phyloP scores from a whole-genome alignment of 805 yeast genomes.

The Starmerella asiatica region DNA sequence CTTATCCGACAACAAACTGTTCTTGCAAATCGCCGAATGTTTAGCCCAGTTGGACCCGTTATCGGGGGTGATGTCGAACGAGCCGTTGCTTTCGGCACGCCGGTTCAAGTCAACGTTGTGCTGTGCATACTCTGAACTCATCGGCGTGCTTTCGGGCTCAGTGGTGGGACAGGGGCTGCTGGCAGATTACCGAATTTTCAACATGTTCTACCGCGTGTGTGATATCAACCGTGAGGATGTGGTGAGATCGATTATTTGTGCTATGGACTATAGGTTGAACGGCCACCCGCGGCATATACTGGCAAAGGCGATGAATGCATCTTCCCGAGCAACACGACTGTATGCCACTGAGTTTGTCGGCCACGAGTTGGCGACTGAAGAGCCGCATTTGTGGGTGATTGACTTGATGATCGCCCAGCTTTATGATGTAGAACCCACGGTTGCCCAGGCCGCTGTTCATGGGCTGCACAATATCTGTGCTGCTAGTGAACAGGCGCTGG shows the following conservation, averaged over 20 bases:
- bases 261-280: conserved; percentile 45
- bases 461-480: conserved; percentile 41
- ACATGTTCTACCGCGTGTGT: conserved; percentile 52
- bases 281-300: conserved; percentile 59
- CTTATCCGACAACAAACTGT: conserved; percentile 49
- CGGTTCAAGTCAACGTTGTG: conserved; percentile 53
- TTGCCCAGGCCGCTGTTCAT: conserved; percentile 44
- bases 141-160: conserved; percentile 57
- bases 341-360: conserved; percentile 44
- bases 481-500: conserved; percentile 33
- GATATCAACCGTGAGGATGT: conserved; percentile 22
- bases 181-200: conserved; percentile 75
- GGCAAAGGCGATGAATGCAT: conserved; percentile 47
- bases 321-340: conserved; percentile 38
- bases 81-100: conserved; percentile 54
- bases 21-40: conserved; percentile 82
- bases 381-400: conserved; percentile 33
- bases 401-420: conserved; percentile 49
- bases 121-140: conserved; percentile 61
- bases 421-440: conserved; percentile 49
- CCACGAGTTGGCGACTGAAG: conserved; percentile 6
- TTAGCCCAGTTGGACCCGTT: conserved; percentile 71
- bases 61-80: conserved; percentile 58
- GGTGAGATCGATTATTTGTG: conserved; percentile 35
- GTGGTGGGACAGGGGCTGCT: conserved; percentile 53